Conservation (phyloP, 768 basidiomycete species). For the Amanita muscaria region DNA sequence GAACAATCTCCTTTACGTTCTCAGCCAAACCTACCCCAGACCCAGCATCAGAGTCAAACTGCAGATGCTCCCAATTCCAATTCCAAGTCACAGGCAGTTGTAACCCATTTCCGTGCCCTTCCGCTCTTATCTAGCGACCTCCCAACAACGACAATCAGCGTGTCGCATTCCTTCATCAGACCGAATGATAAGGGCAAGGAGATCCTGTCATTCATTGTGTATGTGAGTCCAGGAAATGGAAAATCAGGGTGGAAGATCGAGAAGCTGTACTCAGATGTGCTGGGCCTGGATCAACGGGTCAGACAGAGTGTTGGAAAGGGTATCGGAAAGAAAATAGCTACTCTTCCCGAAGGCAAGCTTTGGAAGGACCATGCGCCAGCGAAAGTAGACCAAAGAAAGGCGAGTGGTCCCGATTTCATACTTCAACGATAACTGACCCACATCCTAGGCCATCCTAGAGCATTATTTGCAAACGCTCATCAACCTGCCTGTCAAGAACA, state of each 20-base stretch:
- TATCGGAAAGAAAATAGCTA: constrained; percentile 68
- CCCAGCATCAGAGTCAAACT: background rate
- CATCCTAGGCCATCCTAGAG: constrained; percentile 61
- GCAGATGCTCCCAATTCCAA: background rate
- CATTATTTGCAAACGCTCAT: constrained; percentile 81
- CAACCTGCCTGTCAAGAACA: constrained; percentile 74
- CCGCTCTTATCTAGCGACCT: constrained; percentile 67
- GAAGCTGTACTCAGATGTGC: constrained; percentile 89
- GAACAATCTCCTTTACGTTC: background rate
- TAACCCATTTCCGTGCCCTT: constrained; percentile 50
- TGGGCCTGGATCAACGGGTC: constrained; percentile 78
- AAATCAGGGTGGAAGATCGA: constrained; percentile 80
- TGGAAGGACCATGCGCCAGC: constrained; percentile 98
- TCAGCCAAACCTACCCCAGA: background rate
- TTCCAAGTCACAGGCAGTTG: background rate
- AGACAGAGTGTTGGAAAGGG: constrained; percentile 58
- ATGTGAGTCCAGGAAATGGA: constrained; percentile 59
- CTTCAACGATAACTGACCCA: background rate
- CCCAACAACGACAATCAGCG: constrained; percentile 56
- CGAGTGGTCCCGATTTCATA: constrained; percentile 25
- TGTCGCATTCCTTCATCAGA: constrained; percentile 76
- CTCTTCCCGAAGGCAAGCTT: constrained; percentile 82
- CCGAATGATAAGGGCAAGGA: constrained; percentile 91
- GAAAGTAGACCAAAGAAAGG: constrained; percentile 94
- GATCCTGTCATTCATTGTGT: constrained; percentile 80